Conservation (phyloP, 2,329 filamentous ascomycete species). For the Fusarium tuaranense region DNA sequence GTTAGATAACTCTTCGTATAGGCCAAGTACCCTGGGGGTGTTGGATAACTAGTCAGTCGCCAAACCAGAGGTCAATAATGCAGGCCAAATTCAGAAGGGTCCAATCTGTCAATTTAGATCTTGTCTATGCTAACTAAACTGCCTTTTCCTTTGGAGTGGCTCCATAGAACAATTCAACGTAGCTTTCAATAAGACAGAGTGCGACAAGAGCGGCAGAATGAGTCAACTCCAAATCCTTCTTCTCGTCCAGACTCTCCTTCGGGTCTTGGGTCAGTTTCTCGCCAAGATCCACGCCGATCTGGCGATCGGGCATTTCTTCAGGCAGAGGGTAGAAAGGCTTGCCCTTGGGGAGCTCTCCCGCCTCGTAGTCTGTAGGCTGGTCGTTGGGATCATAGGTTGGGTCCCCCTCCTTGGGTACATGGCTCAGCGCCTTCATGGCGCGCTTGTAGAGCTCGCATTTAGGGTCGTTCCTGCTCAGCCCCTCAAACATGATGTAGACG, state of each 20-base stretch:
- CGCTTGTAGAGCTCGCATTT: not conserved
- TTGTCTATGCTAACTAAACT: not conserved
- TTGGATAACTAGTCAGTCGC: not conserved
- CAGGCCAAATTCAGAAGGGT: not conserved
- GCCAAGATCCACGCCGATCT: not conserved
- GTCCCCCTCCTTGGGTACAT: not conserved
- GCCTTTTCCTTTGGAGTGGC: not conserved
- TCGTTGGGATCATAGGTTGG: not conserved
- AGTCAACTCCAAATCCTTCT: not conserved
- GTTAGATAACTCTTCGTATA: rapidly evolving
- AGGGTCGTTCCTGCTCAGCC: constrained; percentile 4
- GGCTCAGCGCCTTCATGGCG: constrained; percentile 1
- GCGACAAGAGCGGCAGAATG: not conserved
- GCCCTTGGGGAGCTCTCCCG: not conserved
- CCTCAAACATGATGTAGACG: constrained; percentile 24
- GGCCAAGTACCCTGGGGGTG: not conserved
- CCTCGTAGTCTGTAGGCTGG: not conserved
- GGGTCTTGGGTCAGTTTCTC: not conserved
- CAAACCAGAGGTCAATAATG: not conserved
- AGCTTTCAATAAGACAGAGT: not conserved
- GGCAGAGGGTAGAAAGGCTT: constrained; percentile 13
- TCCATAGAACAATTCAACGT: not conserved
- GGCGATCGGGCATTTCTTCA: constrained; percentile 16
- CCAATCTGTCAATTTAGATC: not conserved
- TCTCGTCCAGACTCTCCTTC: not conserved